A percentile compares a stretch with the other conserved stretches of the same genome.
These are phyloP conservation scores for Quercus berberidifolia DNA, from an alignment of 306 rosid species.

Conservation along the genomic window DNA sequence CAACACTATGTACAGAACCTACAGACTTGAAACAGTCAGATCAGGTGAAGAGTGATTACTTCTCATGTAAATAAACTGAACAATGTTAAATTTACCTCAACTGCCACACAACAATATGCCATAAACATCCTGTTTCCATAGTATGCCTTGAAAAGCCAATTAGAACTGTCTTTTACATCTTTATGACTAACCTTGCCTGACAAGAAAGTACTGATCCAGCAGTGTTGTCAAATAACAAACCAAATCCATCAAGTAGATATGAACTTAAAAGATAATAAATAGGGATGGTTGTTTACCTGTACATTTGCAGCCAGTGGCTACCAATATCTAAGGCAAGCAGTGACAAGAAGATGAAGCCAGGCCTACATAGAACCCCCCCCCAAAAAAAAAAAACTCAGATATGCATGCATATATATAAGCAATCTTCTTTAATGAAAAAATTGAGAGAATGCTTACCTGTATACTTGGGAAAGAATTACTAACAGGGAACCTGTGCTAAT, in stretches of 20 bases:
- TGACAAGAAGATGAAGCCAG: slow-evolving; percentile 77
- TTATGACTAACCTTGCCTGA: slow-evolving; percentile 90
- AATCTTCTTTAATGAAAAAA: slow-evolving; percentile 5
- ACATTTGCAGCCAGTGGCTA: slow-evolving; percentile 99
- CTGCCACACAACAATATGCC: slow-evolving; percentile 95
- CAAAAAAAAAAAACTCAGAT: slow-evolving; percentile 18
- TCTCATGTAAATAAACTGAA: not conserved
- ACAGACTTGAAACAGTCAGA: slow-evolving; percentile 27
- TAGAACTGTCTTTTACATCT: slow-evolving; percentile 97
- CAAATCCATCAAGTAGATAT: not conserved
- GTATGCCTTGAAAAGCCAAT: slow-evolving; percentile 85
- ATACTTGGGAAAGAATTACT: slow-evolving; percentile 86
- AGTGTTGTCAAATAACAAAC: not conserved
- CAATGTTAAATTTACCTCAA: slow-evolving; percentile 57
- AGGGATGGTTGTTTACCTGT: slow-evolving; percentile 53
- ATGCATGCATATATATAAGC: slow-evolving; percentile 17
- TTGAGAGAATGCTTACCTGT: slow-evolving; percentile 50
- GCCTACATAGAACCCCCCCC: slow-evolving; percentile 48
- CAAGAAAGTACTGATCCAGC: slow-evolving; percentile 74
- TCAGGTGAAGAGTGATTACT: not conserved
- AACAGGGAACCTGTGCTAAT: slow-evolving; percentile 97
- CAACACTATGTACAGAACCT: slow-evolving; percentile 84
- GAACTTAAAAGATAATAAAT: not conserved
- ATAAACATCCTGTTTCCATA: slow-evolving; percentile 93
- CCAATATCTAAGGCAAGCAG: slow-evolving; percentile 90